Evolutionary conservation across 768 basidiomycete species (phyloP), one percentile per base, ranked within the genome.

Genomic region (Kwoniella dejecticola): DNA sequence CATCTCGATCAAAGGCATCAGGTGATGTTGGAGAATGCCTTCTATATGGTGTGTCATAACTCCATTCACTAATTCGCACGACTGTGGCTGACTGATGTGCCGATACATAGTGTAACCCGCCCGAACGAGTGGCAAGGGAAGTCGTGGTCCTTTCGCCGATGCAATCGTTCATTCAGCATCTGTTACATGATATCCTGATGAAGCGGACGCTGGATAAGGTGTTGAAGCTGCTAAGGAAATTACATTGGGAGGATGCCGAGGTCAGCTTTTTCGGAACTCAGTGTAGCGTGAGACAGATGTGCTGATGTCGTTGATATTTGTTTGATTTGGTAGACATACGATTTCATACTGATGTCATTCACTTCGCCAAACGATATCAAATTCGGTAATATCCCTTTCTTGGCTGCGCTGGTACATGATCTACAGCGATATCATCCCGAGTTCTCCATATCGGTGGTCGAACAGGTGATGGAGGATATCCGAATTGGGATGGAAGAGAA

Each of bases 311-410:
- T 31, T n/a, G n/a, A n/a, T n/a, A n/a, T 26, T 48, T 12, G 4
- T 7, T 15, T 21, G 12, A 63, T 79, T 23, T 73, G 31, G 2
- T 44, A 82, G 80, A 81, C 89, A 29, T 83, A 84, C 38, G 83
- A 83, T 26, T 85, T 84, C 23, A 82, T 98, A 6, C 87, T 88
- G 81, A 90, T 90, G 74, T 85, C 90, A 40, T 99, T 99, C 81
- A 90, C 90, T n/a, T 95, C 96, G 72, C 89, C 95, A 2, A 96
- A 95, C 93, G 98, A 98, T 77, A 85, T 97, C 80, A 95, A 92
- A 72, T 98, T 88, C 74, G 84, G 87, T 61, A 95, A 90, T 72
- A 86, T 99, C 69, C 85, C 87, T 57, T 83, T 96, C 27, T 82
- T 98, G 50, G 94, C 96, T 11, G 95, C 96, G 86, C 82, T 98